Evolutionary conservation across 148 eudicot species (phyloP), one percentile per base, ranked within the genome.

Genomic region (Vaccinium darrowii): DNA sequence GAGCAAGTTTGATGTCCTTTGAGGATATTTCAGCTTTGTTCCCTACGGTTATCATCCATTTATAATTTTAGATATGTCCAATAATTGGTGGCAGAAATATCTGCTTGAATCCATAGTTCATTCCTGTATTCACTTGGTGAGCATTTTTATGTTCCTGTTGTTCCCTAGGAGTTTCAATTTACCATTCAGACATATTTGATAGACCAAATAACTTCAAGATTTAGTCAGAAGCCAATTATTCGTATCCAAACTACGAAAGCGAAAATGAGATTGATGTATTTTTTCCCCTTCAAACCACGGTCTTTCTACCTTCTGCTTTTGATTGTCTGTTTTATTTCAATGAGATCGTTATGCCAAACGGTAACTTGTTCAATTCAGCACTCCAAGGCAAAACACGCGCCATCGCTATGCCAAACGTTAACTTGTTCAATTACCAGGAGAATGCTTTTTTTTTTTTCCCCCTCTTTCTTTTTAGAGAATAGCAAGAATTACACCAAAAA

Each of bases 1-100:
- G 83, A 91, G 82, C 81, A 82, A 90, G 87, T 78, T 82, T 90
- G 86, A 86, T 77, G 81, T 76, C 16, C 47, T 86, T 50, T n/a
- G 33, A 72, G 39, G 33, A 36, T 73, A 54, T 63, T 14, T 27
- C 21, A 19, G n/a, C 36, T 25, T 60, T 60, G 58, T 25, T 56
- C 8, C 78, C 71, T 52, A 84, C 27, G 74, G 78, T 72, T 63
- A 3, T 12, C 23, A 63, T 63, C 27, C 30, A 63, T 23, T 23
- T 63, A 30, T 63, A n/a, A 63, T 63, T n/a, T 52, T 67, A 27
- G 73, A 27, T 67, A 62, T 43, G 5, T 5, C 6, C 33, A 27
- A 65, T 77, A 52, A 82, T 51, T 54, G 58, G 79, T 65, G n/a
- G 87, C 52, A 63, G 63, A 67, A 14, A 11, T 23, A 43, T 51